Evolutionary conservation across 2,329 filamentous ascomycete species (phyloP).

Genomic region (Fusarium sp.): DNA sequence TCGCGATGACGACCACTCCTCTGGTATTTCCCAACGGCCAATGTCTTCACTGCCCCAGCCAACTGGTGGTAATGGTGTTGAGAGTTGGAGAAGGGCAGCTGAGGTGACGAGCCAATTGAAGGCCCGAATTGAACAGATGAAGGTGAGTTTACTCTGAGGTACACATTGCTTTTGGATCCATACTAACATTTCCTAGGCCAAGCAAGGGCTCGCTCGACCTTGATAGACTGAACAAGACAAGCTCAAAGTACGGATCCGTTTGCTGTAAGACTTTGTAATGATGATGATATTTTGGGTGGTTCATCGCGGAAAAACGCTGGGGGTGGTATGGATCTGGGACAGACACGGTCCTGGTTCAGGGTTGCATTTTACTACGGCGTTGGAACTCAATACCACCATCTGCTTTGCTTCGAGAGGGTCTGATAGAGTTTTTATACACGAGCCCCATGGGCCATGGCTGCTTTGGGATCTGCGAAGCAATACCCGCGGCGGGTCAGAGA

Average conservation of each 20-base stretch:
- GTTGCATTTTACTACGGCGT: conserved; percentile 47
- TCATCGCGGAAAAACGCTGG: conserved; percentile 36
- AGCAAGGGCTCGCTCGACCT: conserved; percentile 63
- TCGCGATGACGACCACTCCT: conserved; percentile 51
- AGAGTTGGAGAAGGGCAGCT: conserved; percentile 97
- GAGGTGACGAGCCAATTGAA: conserved; percentile 98
- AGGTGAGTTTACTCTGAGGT: conserved; percentile 61
- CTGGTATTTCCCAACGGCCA: conserved; percentile 48
- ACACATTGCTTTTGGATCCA: background rate
- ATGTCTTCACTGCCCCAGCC: conserved; percentile 53
- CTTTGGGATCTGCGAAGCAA: conserved; percentile 41
- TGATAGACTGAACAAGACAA: conserved; percentile 27
- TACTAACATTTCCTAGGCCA: conserved; percentile 52
- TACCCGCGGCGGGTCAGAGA: conserved; percentile 39
- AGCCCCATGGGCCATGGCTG: conserved; percentile 14
- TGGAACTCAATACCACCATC: conserved; percentile 45
- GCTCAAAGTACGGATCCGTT: conserved; percentile 12
- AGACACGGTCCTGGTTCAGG: conserved; percentile 37
- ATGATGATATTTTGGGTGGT: conserved; percentile 40
- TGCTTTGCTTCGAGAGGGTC: conserved; percentile 38
- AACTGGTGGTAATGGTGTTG: conserved; percentile 56
- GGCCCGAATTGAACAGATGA: conserved; percentile 98
- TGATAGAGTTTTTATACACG: conserved; percentile 36
- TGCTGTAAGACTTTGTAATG: conserved; percentile 35
- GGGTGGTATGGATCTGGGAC: conserved; percentile 41